A percentile compares a stretch with the other conserved stretches of the same genome.
Evolutionary conservation across 345 rosid genomes (phyloP).

Genomic region (Gossypium anomalum): DNA sequence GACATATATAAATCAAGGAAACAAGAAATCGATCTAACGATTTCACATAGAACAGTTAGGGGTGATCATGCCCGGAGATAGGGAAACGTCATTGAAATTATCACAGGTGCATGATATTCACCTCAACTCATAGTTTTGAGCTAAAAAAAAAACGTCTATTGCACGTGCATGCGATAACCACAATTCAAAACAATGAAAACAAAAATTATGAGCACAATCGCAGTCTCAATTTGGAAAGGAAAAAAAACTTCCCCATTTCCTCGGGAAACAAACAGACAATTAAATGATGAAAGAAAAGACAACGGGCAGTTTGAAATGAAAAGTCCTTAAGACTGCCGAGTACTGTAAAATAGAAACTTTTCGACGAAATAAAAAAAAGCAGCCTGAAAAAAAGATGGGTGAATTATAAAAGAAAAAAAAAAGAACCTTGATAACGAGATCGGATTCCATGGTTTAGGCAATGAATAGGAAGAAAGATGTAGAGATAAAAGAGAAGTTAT

Average conservation of each 20-base stretch:
- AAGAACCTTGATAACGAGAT: conserved; percentile 56
- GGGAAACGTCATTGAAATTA: background rate
- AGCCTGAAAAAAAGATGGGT: too few relatives aligned
- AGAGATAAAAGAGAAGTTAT: too few relatives aligned
- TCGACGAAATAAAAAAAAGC: too few relatives aligned
- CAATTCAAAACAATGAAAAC: background rate
- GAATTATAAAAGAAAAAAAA: background rate
- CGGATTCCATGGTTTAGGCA: conserved; percentile 36
- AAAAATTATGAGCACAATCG: too few relatives aligned
- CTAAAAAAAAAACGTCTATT: background rate
- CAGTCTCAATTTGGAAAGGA: too few relatives aligned
- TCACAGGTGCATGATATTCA: background rate
- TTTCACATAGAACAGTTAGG: background rate
- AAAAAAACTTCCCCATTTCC: too few relatives aligned
- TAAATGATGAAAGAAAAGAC: background rate
- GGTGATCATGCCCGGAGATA: background rate
- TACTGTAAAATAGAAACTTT: background rate
- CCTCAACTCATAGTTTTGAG: background rate
- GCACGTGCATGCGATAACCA: background rate
- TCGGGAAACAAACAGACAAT: background rate
- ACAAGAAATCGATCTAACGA: background rate
- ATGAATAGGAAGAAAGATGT: background rate
- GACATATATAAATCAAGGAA: background rate
- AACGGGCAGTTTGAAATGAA: background rate
- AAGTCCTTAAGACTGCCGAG: background rate